These are phyloP conservation scores for Hyaloperonospora brassicae DNA, from an alignment of 352 stramenopile species.

Conservation along the genomic window DNA sequence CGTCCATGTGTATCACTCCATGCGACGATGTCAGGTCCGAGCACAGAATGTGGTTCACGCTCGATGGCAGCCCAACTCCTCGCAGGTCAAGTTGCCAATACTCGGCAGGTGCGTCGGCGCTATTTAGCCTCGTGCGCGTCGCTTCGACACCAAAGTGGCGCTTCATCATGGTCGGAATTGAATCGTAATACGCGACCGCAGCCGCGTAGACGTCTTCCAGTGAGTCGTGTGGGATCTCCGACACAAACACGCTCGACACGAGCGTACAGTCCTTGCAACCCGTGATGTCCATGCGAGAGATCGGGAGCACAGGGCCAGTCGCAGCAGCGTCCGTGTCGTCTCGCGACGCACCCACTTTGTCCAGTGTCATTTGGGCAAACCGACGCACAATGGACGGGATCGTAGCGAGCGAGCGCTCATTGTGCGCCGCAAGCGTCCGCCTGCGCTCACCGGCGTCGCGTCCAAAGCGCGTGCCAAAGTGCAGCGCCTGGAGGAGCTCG, in stretches of 20 bases:
- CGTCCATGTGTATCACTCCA: constrained; percentile 28
- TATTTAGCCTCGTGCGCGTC: constrained; percentile 15
- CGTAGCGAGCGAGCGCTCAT: constrained; percentile 14
- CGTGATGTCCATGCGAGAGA: constrained; percentile 30
- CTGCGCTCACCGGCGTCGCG: constrained; percentile 6
- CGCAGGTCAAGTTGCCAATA: no score
- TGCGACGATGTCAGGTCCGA: constrained; percentile 15
- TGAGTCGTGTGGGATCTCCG: constrained; percentile 28
- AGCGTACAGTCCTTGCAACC: constrained; percentile 25
- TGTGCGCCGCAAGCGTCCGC: constrained; percentile 14
- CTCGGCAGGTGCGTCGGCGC: neutral
- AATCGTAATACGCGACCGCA: constrained; percentile 18
- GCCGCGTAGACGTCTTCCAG: constrained; percentile 23
- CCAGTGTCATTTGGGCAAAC: constrained; percentile 18
- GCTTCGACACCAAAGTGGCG: constrained; percentile 21
- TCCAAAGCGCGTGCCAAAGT: constrained; percentile 25
- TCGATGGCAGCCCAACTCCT: constrained; percentile 6
- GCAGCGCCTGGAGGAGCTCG: constrained; percentile 18
- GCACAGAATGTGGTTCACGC: constrained; percentile 25
- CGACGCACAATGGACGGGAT: constrained; percentile 15
- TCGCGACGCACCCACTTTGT: constrained; percentile 9
- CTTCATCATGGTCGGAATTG: constrained; percentile 22
- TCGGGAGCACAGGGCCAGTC: constrained; percentile 9
- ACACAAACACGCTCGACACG: constrained; percentile 29
- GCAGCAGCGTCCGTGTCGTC: constrained; percentile 1